Evolutionary conservation across 257 asterid species (phyloP).

Genomic region (Scutellaria minor): DNA sequence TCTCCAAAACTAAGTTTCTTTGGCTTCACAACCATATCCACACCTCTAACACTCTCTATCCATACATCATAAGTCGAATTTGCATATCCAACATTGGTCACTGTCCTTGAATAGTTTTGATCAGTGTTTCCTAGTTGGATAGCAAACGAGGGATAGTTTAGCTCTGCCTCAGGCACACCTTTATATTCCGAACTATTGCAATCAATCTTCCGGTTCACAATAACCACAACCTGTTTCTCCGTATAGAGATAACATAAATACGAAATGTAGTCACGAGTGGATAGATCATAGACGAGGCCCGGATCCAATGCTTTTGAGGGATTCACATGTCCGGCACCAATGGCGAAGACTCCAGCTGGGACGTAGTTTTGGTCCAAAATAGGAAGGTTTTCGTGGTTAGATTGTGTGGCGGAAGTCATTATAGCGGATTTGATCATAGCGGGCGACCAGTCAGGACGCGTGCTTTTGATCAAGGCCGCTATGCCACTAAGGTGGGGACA

Average conservation of each 20-base stretch:
- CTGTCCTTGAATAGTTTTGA: slow-evolving; percentile 42
- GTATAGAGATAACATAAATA: slow-evolving; percentile 42
- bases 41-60: slow-evolving; percentile 27
- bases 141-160: slow-evolving; percentile 53
- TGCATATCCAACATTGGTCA: slow-evolving; percentile 49
- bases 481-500: slow-evolving; percentile 53
- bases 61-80: slow-evolving; percentile 28
- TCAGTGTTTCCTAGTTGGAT: slow-evolving; percentile 15
- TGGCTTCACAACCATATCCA: slow-evolving; percentile 33
- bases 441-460: slow-evolving; percentile 48
- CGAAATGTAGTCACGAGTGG: slow-evolving; percentile 29
- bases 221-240: slow-evolving; percentile 14
- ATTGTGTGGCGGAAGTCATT: slow-evolving; percentile 41
- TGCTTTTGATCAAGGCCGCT: slow-evolving; percentile 38
- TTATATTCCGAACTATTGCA: slow-evolving; percentile 8
- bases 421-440: slow-evolving; percentile 47
- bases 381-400: not conserved
- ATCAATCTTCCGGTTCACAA: slow-evolving; percentile 18
- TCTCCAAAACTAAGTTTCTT: slow-evolving; percentile 22
- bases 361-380: slow-evolving; percentile 21
- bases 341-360: slow-evolving; percentile 38
- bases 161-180: slow-evolving; percentile 33
- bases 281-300: slow-evolving; percentile 44
- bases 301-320: slow-evolving; percentile 42
- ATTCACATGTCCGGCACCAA: slow-evolving; percentile 45